Evolutionary conservation across 352 stramenopile species (phyloP).

Genomic region (Phytopythium aichiense): DNA sequence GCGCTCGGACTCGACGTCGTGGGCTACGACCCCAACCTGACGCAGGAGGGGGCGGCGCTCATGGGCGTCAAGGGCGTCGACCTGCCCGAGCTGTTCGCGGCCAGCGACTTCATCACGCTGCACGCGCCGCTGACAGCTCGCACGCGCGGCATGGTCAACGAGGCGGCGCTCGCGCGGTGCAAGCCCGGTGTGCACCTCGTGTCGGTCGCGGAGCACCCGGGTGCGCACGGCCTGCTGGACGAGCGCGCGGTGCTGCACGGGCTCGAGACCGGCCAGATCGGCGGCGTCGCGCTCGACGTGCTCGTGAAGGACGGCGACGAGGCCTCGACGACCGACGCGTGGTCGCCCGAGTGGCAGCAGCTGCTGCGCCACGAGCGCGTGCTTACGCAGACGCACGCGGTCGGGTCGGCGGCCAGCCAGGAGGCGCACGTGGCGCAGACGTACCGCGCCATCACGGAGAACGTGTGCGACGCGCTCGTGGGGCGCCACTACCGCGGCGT

Average conservation of each 20-base stretch:
- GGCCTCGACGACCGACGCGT: slow-evolving; percentile 1
- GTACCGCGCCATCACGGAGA: slow-evolving; percentile 76
- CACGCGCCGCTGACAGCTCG: slow-evolving; percentile 94
- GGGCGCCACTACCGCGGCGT: slow-evolving; percentile 73
- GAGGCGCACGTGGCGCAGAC: slow-evolving; percentile 66
- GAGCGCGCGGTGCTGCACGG: slow-evolving; percentile 67
- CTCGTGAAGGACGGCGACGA: slow-evolving; percentile 26
- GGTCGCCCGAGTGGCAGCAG: slow-evolving; percentile 41
- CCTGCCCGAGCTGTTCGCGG: slow-evolving; percentile 58
- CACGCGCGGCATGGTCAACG: slow-evolving; percentile 88
- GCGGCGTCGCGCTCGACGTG: slow-evolving; percentile 79
- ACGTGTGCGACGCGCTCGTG: slow-evolving; percentile 67
- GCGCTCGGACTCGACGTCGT: slow-evolving; percentile 66
- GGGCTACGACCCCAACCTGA: slow-evolving; percentile 74
- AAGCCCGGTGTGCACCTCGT: slow-evolving; percentile 90
- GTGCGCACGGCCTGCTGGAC: slow-evolving; percentile 74
- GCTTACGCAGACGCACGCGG: slow-evolving; percentile 86
- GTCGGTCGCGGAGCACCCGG: slow-evolving; percentile 71
- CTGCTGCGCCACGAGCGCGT: slow-evolving; percentile 88
- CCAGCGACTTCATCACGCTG: slow-evolving; percentile 92
- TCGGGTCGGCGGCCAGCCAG: slow-evolving; percentile 81
- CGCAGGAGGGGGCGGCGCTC: slow-evolving; percentile 50
- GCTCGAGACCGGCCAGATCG: slow-evolving; percentile 74
- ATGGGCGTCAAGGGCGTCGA: slow-evolving; percentile 63
- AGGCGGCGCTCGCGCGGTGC: slow-evolving; percentile 77